These are phyloP conservation scores for Heritiera littoralis DNA, from an alignment of 345 rosid genomes.

Conservation along the genomic window DNA sequence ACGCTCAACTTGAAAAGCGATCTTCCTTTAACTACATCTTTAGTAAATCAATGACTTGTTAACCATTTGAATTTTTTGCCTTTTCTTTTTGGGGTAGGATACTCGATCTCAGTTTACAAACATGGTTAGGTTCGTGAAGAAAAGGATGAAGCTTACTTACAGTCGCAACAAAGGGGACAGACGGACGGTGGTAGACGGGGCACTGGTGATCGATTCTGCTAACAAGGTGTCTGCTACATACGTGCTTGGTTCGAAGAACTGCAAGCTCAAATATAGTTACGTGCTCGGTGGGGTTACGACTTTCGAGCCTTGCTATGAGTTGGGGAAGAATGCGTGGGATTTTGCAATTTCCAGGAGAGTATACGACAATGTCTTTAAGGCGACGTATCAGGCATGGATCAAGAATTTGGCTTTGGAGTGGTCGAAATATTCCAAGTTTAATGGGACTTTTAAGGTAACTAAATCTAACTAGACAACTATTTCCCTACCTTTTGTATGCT, in stretches of 20 bases:
- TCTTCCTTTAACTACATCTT: neutral
- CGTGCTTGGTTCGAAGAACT: conserved; percentile 64
- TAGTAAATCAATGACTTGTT: neutral
- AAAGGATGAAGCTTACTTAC: conserved; percentile 76
- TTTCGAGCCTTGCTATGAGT: conserved; percentile 76
- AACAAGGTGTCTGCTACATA: conserved; percentile 77
- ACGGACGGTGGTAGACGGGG: conserved; percentile 69
- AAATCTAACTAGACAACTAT: neutral
- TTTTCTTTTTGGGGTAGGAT: conserved; percentile 46
- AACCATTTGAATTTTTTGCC: neutral
- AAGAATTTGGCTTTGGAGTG: conserved; percentile 78
- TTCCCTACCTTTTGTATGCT: neutral
- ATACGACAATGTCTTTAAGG: conserved; percentile 64
- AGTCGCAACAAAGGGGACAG: conserved; percentile 63
- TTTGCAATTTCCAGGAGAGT: conserved; percentile 64
- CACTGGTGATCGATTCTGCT: conserved; percentile 55
- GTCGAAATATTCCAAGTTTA: conserved; percentile 59
- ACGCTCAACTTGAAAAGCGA: neutral
- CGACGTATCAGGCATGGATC: conserved; percentile 74
- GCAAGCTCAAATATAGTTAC: conserved; percentile 81
- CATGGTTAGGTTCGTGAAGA: conserved; percentile 59
- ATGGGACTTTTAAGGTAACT: conserved; percentile 71
- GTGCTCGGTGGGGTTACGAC: conserved; percentile 61
- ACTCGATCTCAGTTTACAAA: conserved; percentile 87
- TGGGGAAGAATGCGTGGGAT: conserved; percentile 82